Base-by-base conservation (phyloP, 108 stramenopile genomes). In the Epithemia pelagica region DNA sequence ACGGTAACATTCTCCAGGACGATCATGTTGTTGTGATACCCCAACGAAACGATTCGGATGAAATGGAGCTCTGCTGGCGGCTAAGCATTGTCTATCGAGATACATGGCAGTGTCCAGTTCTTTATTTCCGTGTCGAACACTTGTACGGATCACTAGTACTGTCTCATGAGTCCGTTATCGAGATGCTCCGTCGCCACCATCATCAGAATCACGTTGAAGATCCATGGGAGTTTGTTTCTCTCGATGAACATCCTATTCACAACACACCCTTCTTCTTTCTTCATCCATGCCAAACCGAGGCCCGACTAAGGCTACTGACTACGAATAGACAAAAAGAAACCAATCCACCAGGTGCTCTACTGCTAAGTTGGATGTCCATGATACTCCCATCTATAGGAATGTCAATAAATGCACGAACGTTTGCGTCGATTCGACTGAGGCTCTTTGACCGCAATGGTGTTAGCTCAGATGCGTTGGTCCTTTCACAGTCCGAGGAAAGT, bases 321-420 rank as follows among this genome's bases (percentile, higher is more conserved):
- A 53, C 10, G 8, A 33, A 53, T 2, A 57, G 64, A 0, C 29
- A 15, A 29, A 62, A 26, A 2, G 21, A 28, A 8, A 20, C 26
- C 25, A 61, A 19, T 0, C 22, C 32, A 1, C 25, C 53, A n/a
- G 67, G 46, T 15, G 2, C 52, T 20, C 18, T 53, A 0, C 70
- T 90, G 28, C 74, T 82, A 69, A 69, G 73, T 33, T 90, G 89
- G 89, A 77, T 90, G 83, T 87, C 89, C 26, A 78, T 90, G 86
- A 74, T 90, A 5, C 55, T 90, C 59, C 86, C 89, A 5, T 62
- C 79, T 0, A 81, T 90, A 2, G 82, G 84, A 0, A 77, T 80
- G 52, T 26, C 61, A 1, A 74, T 90, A 46, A 10, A n/a, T n/a
- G n/a, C n/a, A n/a, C n/a, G n/a, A n/a, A n/a, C n/a, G n/a, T n/a